Percentiles rank a stretch among this genome's conserved stretches.
These are phyloP conservation scores for Hyphopichia wangnamkhiaoensis DNA, from an alignment of 1,139 yeast species.

Conservation along the genomic window DNA sequence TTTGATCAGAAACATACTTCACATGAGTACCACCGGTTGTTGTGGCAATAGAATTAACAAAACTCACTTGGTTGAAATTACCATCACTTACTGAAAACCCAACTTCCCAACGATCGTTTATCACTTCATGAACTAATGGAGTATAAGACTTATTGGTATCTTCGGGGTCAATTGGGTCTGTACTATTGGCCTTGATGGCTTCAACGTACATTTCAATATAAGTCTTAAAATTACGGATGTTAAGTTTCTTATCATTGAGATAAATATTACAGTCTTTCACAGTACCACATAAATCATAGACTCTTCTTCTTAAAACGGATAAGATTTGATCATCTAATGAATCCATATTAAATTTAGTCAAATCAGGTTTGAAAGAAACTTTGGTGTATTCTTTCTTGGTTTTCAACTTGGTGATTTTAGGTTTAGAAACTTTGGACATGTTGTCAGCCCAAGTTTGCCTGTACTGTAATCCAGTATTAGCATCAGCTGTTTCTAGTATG, in stretches of 20 bases:
- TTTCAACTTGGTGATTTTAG: constrained; percentile 64
- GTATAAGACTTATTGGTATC: constrained; percentile 34
- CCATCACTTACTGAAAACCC: constrained; percentile 96
- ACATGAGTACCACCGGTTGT: constrained; percentile 98
- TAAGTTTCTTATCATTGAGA: constrained; percentile 73
- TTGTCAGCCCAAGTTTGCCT: constrained; percentile 84
- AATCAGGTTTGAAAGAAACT: constrained; percentile 87
- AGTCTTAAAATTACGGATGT: constrained; percentile 72
- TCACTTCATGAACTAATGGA: constrained; percentile 75
- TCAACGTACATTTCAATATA: constrained; percentile 90
- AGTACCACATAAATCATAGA: constrained; percentile 93
- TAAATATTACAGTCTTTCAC: constrained; percentile 82
- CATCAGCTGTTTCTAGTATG: constrained; percentile 86
- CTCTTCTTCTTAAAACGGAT: constrained; percentile 88
- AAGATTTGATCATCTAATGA: constrained; percentile 77
- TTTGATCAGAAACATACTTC: constrained; percentile 80
- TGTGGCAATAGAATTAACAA: constrained; percentile 96
- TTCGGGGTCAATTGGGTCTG: constrained; percentile 25
- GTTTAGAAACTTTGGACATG: constrained; percentile 78
- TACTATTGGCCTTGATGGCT: constrained; percentile 50
- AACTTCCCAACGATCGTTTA: constrained; percentile 83
- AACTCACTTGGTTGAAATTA: constrained; percentile 86
- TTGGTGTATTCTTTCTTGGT: constrained; percentile 79
- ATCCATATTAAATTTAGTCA: constrained; percentile 81
- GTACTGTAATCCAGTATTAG: constrained; percentile 60